Base-by-base conservation (phyloP, 2,329 filamentous ascomycete species). In the Aquanectria penicillioides region DNA sequence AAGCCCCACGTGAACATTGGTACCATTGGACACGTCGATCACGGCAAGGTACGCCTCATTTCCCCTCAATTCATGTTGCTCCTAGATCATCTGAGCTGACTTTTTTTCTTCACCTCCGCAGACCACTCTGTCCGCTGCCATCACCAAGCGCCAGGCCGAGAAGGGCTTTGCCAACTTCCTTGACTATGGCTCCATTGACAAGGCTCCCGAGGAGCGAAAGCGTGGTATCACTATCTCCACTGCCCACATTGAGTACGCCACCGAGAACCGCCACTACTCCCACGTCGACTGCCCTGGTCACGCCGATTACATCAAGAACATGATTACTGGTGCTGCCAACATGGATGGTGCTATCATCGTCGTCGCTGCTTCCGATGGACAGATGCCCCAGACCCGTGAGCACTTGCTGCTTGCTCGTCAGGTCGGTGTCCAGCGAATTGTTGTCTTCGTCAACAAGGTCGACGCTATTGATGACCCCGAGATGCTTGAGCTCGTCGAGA, bases 261-360 rank as follows among this genome's bases (percentile, higher is more conserved):
- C 95, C 78, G 92, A 97, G 0, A 85, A 84, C 76, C 90, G 95
- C 75, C 95, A 99, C 85, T 99, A 99, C 83, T 95, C 95, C 73
- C 95, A 99, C 87, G 95, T 99, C 84, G 95, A 99, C 87, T 99
- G 95, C 82, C 95, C 95, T 59, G 95, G 95, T 81, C 95, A 99
- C 90, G 95, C 95, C 81, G 95, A 99, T 93, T 99, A 99, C 86
- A 98, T 99, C 85, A 99, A 99, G 89, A 99, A 99, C 90, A 99
- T 99, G 95, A 99, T 99, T 80, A 99, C 95, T 69, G 95, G 95
- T 89, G 94, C 95, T 64, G 94, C 96, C 73, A 97, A 93, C 85
- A 99, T 99, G 95, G 95, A 99, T 73, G 95, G 95, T 73, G 94
- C 95, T 73, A 94, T 99, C 77, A 97, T 99, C 73, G 95, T 99